A percentile compares a stretch with the other conserved stretches of the same genome.
phyloP scores from a whole-genome alignment of 306 rosid species.

The Cicer judaicum region DNA sequence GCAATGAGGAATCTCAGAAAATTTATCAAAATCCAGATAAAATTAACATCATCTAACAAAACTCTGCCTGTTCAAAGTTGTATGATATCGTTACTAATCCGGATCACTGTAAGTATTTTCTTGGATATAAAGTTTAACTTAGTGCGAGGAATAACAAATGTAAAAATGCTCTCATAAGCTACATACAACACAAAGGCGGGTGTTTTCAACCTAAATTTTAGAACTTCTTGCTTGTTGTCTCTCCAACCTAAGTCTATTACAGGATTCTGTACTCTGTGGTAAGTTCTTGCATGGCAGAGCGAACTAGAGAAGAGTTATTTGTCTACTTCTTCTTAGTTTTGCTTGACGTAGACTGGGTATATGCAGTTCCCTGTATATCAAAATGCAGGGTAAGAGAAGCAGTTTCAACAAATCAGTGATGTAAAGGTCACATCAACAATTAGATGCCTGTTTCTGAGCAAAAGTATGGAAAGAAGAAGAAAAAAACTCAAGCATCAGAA shows the following conservation, averaged over 20 bases:
- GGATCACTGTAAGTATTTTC: conserved; percentile 40
- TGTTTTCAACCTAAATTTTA: conserved; percentile 51
- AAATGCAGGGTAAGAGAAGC: conserved; percentile 27
- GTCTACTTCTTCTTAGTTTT: conserved; percentile 87
- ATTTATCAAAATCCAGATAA: conserved; percentile 25
- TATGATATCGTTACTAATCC: conserved; percentile 47
- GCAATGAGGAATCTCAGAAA: neutral
- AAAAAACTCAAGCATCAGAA: neutral
- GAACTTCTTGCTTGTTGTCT: conserved; percentile 56
- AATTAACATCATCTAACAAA: conserved; percentile 45
- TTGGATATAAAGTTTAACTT: conserved; percentile 45
- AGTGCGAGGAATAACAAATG: conserved; percentile 33
- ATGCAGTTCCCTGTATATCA: conserved; percentile 81
- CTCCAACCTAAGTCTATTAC: conserved; percentile 66
- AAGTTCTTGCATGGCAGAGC: conserved; percentile 55
- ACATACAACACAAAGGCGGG: conserved; percentile 64
- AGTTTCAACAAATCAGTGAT: conserved; percentile 1
- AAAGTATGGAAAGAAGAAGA: neutral
- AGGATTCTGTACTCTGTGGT: conserved; percentile 52
- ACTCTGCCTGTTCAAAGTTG: conserved; percentile 36
- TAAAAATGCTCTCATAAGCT: conserved; percentile 46
- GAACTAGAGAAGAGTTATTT: conserved; percentile 43
- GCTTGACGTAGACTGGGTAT: conserved; percentile 57
- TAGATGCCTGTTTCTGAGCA: neutral
- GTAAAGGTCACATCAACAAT: neutral